Conservation (phyloP, 2,329 filamentous ascomycete species). For the Grosmannia penicillata region DNA sequence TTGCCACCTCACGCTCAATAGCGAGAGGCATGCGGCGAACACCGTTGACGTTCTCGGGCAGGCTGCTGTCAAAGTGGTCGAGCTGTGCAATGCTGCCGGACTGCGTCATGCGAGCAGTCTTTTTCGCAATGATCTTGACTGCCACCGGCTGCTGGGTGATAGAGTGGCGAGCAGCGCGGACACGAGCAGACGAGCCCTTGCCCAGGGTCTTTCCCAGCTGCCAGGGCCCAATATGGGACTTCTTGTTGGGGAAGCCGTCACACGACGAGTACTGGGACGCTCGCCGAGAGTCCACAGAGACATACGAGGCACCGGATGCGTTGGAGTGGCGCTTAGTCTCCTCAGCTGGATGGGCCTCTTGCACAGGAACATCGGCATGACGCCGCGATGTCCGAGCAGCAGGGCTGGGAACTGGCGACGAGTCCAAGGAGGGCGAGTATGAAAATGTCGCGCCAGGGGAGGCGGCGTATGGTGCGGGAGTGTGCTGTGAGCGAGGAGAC, state of each 20-base stretch:
- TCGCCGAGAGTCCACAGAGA: conserved; percentile 18
- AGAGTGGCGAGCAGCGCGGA: conserved; percentile 70
- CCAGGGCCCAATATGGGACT: conserved; percentile 86
- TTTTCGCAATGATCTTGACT: conserved; percentile 89
- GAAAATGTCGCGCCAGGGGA: background rate
- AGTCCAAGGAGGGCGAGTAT: conserved; percentile 1
- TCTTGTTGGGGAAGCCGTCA: conserved; percentile 20
- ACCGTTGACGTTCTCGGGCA: conserved; percentile 39
- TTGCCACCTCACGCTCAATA: conserved; percentile 87
- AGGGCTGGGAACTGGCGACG: background rate
- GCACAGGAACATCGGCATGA: background rate
- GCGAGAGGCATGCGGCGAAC: conserved; percentile 67
- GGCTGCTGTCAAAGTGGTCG: conserved; percentile 53
- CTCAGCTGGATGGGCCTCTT: background rate
- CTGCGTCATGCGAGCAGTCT: conserved; percentile 63
- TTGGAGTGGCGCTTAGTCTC: conserved; percentile 16
- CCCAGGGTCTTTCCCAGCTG: conserved; percentile 79
- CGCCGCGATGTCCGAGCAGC: background rate
- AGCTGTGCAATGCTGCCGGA: conserved; percentile 76
- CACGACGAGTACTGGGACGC: conserved; percentile 21
- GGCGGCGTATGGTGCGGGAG: no score
- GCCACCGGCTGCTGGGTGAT: conserved; percentile 70
- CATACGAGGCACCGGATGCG: conserved; percentile 17
- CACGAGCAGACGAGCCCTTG: conserved; percentile 76
- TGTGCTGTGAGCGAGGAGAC: no score